Evolutionary conservation across 495 filamentous ascomycete genomes (phyloP).

Genomic region (Xylaria nigripes): DNA sequence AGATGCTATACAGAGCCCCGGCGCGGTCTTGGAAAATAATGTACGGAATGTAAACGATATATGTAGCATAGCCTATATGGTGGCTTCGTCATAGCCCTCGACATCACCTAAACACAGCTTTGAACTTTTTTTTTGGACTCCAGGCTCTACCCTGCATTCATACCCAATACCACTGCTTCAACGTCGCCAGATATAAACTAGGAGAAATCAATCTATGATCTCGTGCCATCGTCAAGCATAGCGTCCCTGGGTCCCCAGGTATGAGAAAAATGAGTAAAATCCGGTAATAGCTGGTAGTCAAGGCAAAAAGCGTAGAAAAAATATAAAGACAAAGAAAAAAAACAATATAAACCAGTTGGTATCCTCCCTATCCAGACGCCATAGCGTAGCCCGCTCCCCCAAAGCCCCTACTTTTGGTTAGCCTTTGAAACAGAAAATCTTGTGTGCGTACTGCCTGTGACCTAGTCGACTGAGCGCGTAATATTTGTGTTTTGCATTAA

Average conservation of each 20-base stretch:
- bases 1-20: too few relatives aligned
- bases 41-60: too few relatives aligned
- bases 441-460: not conserved
- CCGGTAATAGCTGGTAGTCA: not conserved
- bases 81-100: not conserved
- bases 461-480: not conserved
- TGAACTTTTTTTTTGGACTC: not conserved
- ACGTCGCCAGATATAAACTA: not conserved
- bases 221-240: not conserved
- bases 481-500: not conserved
- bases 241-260: not conserved
- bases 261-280: not conserved
- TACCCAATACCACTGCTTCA: not conserved
- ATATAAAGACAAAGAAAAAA: slow-evolving; percentile 5
- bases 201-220: not conserved
- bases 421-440: not conserved
- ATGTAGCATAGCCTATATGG: not conserved
- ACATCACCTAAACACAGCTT: not conserved
- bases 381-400: slow-evolving; percentile 12
- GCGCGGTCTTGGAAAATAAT: too few relatives aligned
- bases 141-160: not conserved
- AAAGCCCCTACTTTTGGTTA: slow-evolving; percentile 15
- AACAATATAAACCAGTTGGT: slow-evolving; percentile 18
- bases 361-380: slow-evolving; percentile 27
- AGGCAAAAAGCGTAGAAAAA: not conserved